Percentiles rank a stretch among this genome's conserved stretches.
Evolutionary conservation across 257 asterid species (phyloP).

Genomic region (Jasminum sambac): DNA sequence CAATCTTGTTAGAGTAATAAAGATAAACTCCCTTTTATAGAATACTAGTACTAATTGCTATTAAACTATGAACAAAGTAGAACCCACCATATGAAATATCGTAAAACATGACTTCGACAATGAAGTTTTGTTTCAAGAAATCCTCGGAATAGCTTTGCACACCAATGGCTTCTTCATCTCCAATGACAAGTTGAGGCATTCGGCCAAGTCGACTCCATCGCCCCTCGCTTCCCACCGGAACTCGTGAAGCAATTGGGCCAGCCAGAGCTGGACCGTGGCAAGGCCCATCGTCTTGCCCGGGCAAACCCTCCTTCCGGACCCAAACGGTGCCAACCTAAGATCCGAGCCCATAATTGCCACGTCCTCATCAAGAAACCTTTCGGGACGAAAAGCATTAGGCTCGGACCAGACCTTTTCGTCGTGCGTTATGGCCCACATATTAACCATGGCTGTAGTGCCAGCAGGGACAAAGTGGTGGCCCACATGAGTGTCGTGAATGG

Average conservation of each 20-base stretch:
- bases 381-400: constrained; percentile 50
- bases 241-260: constrained; percentile 55
- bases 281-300: constrained; percentile 68
- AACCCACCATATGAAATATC: constrained; percentile 17
- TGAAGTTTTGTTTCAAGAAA: constrained; percentile 19
- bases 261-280: constrained; percentile 66
- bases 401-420: constrained; percentile 55
- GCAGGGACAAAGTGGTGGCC: constrained; percentile 63
- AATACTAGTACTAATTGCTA: not conserved
- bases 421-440: constrained; percentile 89
- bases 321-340: constrained; percentile 67
- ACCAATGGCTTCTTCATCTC: constrained; percentile 63
- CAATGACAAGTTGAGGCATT: constrained; percentile 59
- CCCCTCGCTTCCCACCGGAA: constrained; percentile 37
- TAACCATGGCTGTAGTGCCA: constrained; percentile 85
- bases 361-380: constrained; percentile 58
- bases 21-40: not conserved
- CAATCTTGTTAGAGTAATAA: not conserved
- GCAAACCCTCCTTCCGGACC: constrained; percentile 73
- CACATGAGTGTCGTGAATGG: constrained; percentile 55
- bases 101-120: not conserved
- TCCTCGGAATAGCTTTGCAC: constrained; percentile 60
- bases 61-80: constrained; percentile 26
- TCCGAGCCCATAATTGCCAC: constrained; percentile 67
- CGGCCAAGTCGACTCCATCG: constrained; percentile 49